A percentile compares a stretch with the other conserved stretches of the same genome.
Evolutionary conservation across 2,329 filamentous ascomycete genomes (phyloP).

Genomic region (Chalara sp.): DNA sequence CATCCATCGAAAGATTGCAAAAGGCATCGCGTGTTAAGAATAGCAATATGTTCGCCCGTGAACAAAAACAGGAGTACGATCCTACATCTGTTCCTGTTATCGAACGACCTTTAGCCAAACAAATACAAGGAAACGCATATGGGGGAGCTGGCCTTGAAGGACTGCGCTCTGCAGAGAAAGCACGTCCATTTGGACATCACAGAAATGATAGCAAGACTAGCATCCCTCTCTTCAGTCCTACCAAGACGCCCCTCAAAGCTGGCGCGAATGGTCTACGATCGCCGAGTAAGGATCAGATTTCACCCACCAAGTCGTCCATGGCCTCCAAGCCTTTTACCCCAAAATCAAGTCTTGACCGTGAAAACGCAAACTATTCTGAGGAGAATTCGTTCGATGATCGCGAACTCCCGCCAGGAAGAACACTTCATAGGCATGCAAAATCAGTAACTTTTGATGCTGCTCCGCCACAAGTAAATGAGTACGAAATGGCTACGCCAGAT

Average conservation of each 20-base stretch:
- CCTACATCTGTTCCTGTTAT: conserved; percentile 69
- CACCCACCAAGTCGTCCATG: conserved; percentile 86
- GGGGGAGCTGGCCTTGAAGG: conserved; percentile 49
- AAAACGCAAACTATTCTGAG: conserved; percentile 61
- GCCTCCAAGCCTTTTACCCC: conserved; percentile 61
- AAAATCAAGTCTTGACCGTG: conserved; percentile 56
- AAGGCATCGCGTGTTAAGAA: conserved; percentile 94
- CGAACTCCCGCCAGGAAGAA: conserved; percentile 56
- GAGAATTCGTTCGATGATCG: conserved; percentile 50
- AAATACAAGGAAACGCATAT: conserved; percentile 66
- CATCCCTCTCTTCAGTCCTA: conserved; percentile 50
- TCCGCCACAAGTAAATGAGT: conserved; percentile 92
- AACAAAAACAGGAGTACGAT: conserved; percentile 90
- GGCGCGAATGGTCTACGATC: conserved; percentile 27
- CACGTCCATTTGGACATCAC: conserved; percentile 35
- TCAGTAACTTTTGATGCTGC: conserved; percentile 95
- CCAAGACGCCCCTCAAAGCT: conserved; percentile 32
- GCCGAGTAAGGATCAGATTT: conserved; percentile 64
- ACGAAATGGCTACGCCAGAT: conserved; percentile 95
- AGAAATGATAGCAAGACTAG: conserved; percentile 53
- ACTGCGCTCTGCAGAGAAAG: conserved; percentile 42
- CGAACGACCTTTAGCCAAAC: conserved; percentile 73
- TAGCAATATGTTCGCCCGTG: conserved; percentile 92
- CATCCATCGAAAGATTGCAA: conserved; percentile 92
- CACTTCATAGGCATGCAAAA: conserved; percentile 79